phyloP scores from a whole-genome alignment of 225 moss, liverwort and hornwort species.

The Marchantia paleacea region DNA sequence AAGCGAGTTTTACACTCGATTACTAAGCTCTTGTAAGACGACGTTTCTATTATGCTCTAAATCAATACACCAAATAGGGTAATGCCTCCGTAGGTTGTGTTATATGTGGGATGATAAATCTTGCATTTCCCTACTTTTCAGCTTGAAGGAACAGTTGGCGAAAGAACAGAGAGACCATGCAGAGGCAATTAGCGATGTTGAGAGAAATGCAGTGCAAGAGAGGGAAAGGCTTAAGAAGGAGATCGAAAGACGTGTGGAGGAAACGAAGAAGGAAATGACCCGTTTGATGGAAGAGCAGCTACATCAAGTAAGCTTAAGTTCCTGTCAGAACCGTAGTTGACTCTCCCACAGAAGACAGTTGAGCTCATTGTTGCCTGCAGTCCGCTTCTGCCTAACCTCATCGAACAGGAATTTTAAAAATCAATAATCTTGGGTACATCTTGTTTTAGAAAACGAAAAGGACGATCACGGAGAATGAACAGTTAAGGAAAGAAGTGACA shows the following conservation, averaged over 20 bases:
- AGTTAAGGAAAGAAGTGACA: slow-evolving; percentile 70
- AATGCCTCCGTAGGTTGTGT: neutral
- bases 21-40: no score
- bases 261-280: slow-evolving; percentile 67
- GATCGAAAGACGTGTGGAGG: slow-evolving; percentile 61
- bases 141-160: slow-evolving; percentile 59
- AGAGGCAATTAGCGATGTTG: slow-evolving; percentile 83
- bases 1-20: no score
- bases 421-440: neutral
- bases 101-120: no score
- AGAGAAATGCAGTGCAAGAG: slow-evolving; percentile 76
- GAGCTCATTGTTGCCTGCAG: neutral
- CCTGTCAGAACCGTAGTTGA: neutral
- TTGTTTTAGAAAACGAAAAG: slow-evolving; percentile 84
- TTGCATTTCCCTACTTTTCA: slow-evolving; percentile 7
- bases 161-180: slow-evolving; percentile 78
- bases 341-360: neutral
- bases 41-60: no score
- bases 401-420: neutral
- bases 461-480: slow-evolving; percentile 87
- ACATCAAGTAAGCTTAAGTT: slow-evolving; percentile 47
- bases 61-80: no score
- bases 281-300: slow-evolving; percentile 61
- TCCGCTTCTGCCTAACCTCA: neutral
- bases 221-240: slow-evolving; percentile 82